Base-by-base conservation (phyloP, 2,329 filamentous ascomycete species). In the Venturia effusa region DNA sequence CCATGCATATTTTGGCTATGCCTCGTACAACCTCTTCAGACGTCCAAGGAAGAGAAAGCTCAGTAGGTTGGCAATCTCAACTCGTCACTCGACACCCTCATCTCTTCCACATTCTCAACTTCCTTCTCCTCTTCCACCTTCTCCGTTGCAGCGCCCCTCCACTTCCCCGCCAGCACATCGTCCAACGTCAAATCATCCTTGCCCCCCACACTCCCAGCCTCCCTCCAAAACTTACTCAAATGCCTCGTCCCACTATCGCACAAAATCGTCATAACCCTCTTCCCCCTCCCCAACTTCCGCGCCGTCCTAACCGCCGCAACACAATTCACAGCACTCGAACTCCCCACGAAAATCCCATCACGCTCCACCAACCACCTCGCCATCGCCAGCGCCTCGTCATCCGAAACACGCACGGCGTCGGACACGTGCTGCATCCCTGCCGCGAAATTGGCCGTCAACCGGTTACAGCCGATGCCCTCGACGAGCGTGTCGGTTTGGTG, bases 241-340 rank as follows among this genome's bases (percentile, higher is more conserved):
- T 94, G 90, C 67, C 90, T 81, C 11, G 86, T 86, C n/a, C 90
- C 74, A 74, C 69, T 85, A 76, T 95, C 90, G 74, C 90, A 94
- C 8, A 94, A 77, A n/a, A 95, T 80, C 0, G 90, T 94, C n/a
- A 92, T 89, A 51, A 95, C 84, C 45, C 80, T 76, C 66, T 81
- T 79, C 6, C 78, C 81, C 39, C 80, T 81, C 65, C 87, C 88
- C 17, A 92, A 76, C 51, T 79, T 78, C 72, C 86, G 81, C 32
- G 89, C 89, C 4, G 87, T 81, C 61, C 82, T 82, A 11, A 89
- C 86, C 27, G 90, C 88, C 4, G 89, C 90, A 51, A 90, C 88
- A 62, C 92, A 96, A 74, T 99, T 99, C 62, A 99, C 93, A n/a
- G 92, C 89, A 74, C 89, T 96, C 74, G 91, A 96, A 74, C 92